Conservation (phyloP, 768 basidiomycete genomes). For the Trametopsis cervina region DNA sequence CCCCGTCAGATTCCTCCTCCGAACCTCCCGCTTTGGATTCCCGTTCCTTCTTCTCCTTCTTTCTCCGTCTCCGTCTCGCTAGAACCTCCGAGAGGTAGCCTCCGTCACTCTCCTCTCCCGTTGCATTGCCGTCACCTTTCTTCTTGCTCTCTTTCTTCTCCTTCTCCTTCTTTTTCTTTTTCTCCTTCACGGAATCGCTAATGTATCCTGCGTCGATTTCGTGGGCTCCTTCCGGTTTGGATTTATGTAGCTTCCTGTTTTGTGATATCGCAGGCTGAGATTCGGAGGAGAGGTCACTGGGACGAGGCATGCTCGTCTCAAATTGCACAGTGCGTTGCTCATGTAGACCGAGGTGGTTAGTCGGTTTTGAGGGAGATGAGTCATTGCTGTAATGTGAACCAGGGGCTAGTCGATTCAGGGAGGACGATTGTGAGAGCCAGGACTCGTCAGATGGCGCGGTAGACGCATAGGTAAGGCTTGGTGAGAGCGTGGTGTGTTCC, state of each 20-base stretch:
- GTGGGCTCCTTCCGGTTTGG: conserved; percentile 40
- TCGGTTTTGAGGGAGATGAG: background rate
- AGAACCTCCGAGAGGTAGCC: conserved; percentile 20
- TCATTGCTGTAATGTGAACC: background rate
- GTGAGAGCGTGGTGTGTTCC: conserved; percentile 20
- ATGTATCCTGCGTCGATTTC: conserved; percentile 38
- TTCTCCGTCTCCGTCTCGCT: conserved; percentile 18
- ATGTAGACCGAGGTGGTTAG: background rate
- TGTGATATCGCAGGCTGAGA: background rate
- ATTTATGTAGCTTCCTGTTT: conserved; percentile 36
- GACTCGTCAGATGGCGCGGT: conserved; percentile 39
- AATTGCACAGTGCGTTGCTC: conserved; percentile 19
- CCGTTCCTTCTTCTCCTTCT: conserved; percentile 22
- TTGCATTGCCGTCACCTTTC: conserved; percentile 19
- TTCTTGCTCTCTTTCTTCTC: conserved; percentile 20
- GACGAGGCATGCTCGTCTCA: conserved; percentile 19
- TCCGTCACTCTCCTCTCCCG: conserved; percentile 29
- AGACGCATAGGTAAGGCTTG: conserved; percentile 33
- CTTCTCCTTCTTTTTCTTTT: conserved; percentile 20
- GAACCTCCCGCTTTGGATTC: conserved; percentile 16
- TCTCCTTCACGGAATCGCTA: conserved; percentile 34
- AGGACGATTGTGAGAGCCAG: conserved; percentile 19
- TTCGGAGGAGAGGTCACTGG: background rate
- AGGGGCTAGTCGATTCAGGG: background rate
- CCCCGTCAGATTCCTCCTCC: conserved; percentile 28